Conservation (phyloP, 2,329 filamentous ascomycete genomes). For the Aspergillus ustus region DNA sequence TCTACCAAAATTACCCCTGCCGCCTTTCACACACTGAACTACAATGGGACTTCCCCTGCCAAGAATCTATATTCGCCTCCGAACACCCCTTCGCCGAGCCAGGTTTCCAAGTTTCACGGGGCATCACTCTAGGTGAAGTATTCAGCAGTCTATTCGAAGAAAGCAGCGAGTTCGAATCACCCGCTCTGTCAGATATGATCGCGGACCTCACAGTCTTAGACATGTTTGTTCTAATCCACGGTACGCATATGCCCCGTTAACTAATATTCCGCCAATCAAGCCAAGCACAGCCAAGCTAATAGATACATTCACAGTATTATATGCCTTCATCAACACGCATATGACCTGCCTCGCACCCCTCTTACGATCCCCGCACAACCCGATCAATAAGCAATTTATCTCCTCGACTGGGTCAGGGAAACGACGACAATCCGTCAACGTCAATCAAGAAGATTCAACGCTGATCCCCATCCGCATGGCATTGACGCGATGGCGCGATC, state of each 20-base stretch:
- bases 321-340: constrained; percentile 47
- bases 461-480: constrained; percentile 40
- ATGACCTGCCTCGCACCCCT: constrained; percentile 43
- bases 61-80: constrained; percentile 45
- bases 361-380: constrained; percentile 22
- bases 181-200: constrained; percentile 14
- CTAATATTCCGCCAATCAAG: not conserved
- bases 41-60: constrained; percentile 50
- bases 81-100: constrained; percentile 49
- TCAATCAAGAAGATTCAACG: constrained; percentile 36
- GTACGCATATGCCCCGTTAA: constrained; percentile 29
- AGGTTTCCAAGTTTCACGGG: constrained; percentile 43
- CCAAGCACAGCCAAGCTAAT: not conserved
- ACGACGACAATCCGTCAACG: constrained; percentile 16
- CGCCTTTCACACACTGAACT: constrained; percentile 47
- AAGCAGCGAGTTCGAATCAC: constrained; percentile 19
- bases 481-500: constrained; percentile 43
- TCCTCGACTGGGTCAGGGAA: constrained; percentile 1
- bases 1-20: constrained; percentile 52
- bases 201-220: constrained; percentile 41
- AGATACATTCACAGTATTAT: constrained; percentile 36
- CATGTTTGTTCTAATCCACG: constrained; percentile 50
- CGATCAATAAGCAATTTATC: constrained; percentile 8
- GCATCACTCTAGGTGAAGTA: constrained; percentile 42
- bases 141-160: constrained; percentile 47